Evolutionary conservation across 2,329 filamentous ascomycete species (phyloP).

Genomic region (Penicillium brevicompactum): DNA sequence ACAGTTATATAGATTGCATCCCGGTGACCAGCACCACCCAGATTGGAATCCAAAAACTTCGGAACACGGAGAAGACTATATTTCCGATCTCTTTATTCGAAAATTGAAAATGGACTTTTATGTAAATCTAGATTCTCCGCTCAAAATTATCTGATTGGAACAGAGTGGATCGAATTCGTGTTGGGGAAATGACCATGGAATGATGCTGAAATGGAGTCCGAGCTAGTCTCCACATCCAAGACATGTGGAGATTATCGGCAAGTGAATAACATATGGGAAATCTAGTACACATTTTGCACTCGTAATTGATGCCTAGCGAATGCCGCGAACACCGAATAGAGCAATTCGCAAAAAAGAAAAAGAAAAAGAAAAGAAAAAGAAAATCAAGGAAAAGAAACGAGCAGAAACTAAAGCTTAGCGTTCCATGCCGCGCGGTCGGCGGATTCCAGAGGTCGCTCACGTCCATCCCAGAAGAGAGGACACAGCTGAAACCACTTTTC

Average conservation of each 20-base stretch:
- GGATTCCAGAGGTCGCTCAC: constrained; percentile 46
- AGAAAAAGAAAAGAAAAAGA: neutral
- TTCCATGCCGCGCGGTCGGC: constrained; percentile 52
- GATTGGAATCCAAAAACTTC: too few species aligned
- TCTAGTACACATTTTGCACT: neutral
- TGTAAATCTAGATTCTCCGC: neutral
- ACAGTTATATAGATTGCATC: too few species aligned
- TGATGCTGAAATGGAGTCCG: neutral
- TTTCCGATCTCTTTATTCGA: too few species aligned
- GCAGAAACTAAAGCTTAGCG: constrained; percentile 42
- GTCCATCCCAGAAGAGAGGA: constrained; percentile 53
- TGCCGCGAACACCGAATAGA: neutral
- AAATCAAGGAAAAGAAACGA: neutral
- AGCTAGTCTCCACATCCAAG: constrained; percentile 1
- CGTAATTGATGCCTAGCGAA: constrained; percentile 1
- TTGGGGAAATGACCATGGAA: neutral
- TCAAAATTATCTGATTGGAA: constrained; percentile 6
- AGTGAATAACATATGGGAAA: neutral
- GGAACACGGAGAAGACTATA: too few species aligned
- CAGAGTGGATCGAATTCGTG: neutral
- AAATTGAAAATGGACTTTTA: too few species aligned
- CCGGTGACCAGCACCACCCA: too few species aligned
- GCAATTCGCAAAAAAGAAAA: too few species aligned
- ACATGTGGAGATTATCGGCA: neutral
- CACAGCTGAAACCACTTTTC: constrained; percentile 42